Evolutionary conservation across 495 filamentous ascomycete genomes (phyloP).

Genomic region (Aspergillus affinis): DNA sequence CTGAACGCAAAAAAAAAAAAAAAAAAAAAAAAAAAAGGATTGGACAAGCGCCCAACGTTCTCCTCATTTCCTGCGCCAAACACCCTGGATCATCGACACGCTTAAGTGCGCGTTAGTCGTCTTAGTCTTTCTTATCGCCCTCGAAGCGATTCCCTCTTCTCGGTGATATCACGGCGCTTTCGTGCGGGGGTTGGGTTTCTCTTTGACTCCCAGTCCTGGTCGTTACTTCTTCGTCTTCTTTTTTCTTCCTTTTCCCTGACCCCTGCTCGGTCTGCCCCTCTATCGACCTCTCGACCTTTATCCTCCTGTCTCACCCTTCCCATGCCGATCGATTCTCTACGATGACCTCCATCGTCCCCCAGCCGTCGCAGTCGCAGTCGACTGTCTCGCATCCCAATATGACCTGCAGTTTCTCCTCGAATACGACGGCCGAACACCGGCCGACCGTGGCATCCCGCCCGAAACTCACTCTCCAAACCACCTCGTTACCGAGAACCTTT

Average conservation of each 20-base stretch:
- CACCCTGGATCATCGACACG: conserved; percentile 4
- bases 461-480: conserved; percentile 78
- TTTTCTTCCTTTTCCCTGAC: neutral
- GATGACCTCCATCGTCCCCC: conserved; percentile 19
- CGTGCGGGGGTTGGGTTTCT: conserved; percentile 5
- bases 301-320: conserved; percentile 26
- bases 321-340: conserved; percentile 6
- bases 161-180: conserved; percentile 1
- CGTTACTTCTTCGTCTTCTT: conserved; percentile 1
- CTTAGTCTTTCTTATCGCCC: neutral
- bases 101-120: conserved; percentile 1
- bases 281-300: conserved; percentile 20
- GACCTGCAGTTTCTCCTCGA: conserved; percentile 25
- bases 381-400: conserved; percentile 32
- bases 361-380: conserved; percentile 26
- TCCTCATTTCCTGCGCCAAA: neutral
- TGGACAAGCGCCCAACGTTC: neutral
- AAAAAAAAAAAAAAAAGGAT: neutral
- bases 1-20: neutral
- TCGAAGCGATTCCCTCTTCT: neutral
- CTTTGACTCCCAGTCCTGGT: neutral
- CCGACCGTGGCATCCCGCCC: conserved; percentile 58
- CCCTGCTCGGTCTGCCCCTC: conserved; percentile 1
- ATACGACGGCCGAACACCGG: conserved; percentile 34
- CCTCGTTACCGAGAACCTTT: conserved; percentile 49